A percentile compares a stretch with the other conserved stretches of the same genome.
phyloP scores from a whole-genome alignment of 495 filamentous ascomycete genomes.

The Acidiella bohemica region DNA sequence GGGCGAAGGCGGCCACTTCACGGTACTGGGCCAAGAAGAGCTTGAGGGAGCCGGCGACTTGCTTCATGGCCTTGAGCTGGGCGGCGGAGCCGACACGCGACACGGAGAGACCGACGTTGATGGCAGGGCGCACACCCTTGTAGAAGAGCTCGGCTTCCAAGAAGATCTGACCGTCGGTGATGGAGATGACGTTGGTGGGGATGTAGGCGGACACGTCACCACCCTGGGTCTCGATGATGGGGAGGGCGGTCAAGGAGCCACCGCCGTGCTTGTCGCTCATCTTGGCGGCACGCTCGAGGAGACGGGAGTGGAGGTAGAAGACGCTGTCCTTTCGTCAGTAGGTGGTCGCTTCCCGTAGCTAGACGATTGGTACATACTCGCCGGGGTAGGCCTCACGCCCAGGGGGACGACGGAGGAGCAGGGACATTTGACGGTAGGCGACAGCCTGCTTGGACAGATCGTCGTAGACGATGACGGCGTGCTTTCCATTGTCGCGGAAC shows the following conservation, averaged over 20 bases:
- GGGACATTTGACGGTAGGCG: conserved; percentile 99
- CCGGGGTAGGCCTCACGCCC: conserved; percentile 99
- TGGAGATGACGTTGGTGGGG: conserved; percentile 99
- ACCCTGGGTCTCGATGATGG: conserved; percentile 99
- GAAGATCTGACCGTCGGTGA: conserved; percentile 99
- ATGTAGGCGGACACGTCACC: conserved; percentile 99
- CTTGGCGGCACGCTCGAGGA: conserved; percentile 98
- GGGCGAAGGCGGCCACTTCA: conserved; percentile 98
- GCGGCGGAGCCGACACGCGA: conserved; percentile 99
- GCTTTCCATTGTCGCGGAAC: conserved; percentile 86
- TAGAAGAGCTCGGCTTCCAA: conserved; percentile 99
- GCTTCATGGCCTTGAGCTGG: conserved; percentile 99
- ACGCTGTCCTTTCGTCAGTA: no score
- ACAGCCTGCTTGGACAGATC: conserved; percentile 93
- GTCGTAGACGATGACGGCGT: conserved; percentile 87
- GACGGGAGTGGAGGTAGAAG: conserved; percentile 99
- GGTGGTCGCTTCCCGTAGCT: no score
- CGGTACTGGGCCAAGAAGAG: conserved; percentile 99
- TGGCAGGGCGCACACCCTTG: conserved; percentile 99
- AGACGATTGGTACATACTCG: conserved; percentile 46
- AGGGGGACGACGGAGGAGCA: conserved; percentile 94
- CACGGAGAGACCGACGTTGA: conserved; percentile 99
- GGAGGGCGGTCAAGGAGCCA: conserved; percentile 93
- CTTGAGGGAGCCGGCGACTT: conserved; percentile 98
- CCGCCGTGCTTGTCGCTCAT: conserved; percentile 93